A percentile compares a stretch with the other conserved stretches of the same genome.
These are phyloP conservation scores for Podospora pseudocomata DNA, from an alignment of 495 filamentous ascomycete species.

Conservation along the genomic window DNA sequence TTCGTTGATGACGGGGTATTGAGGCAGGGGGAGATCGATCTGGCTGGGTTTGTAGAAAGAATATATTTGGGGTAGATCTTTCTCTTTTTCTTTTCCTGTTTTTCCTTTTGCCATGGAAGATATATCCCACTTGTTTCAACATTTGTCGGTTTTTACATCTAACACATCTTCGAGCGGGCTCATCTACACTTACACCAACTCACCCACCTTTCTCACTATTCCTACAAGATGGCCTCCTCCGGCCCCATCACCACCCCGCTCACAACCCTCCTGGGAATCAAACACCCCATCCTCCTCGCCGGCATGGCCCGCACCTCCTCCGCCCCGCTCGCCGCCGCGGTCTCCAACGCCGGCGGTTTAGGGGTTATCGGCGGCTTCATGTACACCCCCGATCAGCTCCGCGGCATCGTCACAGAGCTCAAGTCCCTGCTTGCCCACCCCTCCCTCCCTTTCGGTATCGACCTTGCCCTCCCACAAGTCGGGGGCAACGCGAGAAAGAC, in stretches of 20 bases:
- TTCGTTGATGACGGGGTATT: neutral
- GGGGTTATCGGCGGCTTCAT: conserved; percentile 81
- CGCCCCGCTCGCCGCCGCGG: conserved; percentile 75
- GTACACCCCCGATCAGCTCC: conserved; percentile 77
- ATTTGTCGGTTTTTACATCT: neutral
- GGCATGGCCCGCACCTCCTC: conserved; percentile 84
- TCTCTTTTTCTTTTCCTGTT: neutral
- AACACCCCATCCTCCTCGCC: conserved; percentile 80
- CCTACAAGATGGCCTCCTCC: conserved; percentile 25
- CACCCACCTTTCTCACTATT: neutral
- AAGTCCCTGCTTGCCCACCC: conserved; percentile 63
- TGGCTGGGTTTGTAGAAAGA: neutral
- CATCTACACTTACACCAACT: neutral
- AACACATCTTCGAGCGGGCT: no score
- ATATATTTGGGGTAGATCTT: neutral
- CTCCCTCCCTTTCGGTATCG: conserved; percentile 76
- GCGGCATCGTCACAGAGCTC: conserved; percentile 75
- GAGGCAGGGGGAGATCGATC: neutral
- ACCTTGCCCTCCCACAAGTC: conserved; percentile 81
- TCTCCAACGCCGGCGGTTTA: conserved; percentile 82
- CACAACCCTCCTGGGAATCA: conserved; percentile 66
- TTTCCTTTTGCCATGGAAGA: neutral
- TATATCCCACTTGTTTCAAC: neutral
- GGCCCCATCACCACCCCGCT: conserved; percentile 71
- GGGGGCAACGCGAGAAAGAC: conserved; percentile 75